These are phyloP conservation scores for Pichia cactophila DNA, from an alignment of 1,139 yeast species.

Conservation along the genomic window DNA sequence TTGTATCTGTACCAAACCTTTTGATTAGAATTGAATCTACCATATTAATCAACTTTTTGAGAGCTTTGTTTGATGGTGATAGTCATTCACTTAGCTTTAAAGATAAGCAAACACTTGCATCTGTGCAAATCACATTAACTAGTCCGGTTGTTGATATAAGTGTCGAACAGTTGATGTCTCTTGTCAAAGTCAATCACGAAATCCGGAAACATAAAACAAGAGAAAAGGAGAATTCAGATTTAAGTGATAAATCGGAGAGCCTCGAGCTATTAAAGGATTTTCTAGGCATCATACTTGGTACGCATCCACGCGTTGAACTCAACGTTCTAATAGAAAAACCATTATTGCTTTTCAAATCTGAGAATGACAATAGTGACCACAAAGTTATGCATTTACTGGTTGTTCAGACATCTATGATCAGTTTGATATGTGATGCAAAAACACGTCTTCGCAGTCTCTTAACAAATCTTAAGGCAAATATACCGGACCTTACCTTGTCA, in stretches of 20 bases:
- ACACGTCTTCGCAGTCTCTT: conserved; percentile 5
- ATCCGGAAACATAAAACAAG: not conserved
- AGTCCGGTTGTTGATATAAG: conserved; percentile 22
- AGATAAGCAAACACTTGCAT: conserved; percentile 14
- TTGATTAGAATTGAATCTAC: conserved; percentile 51
- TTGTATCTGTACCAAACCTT: conserved; percentile 46
- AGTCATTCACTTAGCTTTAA: conserved; percentile 2
- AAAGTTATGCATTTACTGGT: conserved; percentile 17
- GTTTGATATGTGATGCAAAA: conserved; percentile 14
- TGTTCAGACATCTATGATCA: conserved; percentile 19
- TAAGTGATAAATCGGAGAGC: not conserved
- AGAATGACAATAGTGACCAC: conserved; percentile 6
- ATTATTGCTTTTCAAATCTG: conserved; percentile 18
- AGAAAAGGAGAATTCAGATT: not conserved
- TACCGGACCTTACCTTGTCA: conserved; percentile 16
- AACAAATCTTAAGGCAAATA: conserved; percentile 15
- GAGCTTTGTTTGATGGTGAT: conserved; percentile 12
- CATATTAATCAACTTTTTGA: conserved; percentile 27
- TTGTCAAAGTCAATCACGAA: conserved; percentile 13
- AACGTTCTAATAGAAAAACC: conserved; percentile 25
- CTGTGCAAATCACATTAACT: conserved; percentile 18
- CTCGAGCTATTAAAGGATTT: not conserved
- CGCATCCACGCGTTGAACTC: conserved; percentile 14
- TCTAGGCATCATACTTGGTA: conserved; percentile 3
- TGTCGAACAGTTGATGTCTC: conserved; percentile 20